A percentile compares a stretch with the other conserved stretches of the same genome.
Evolutionary conservation across 2,329 filamentous ascomycete genomes (phyloP).

Genomic region (Botrytis elliptica): DNA sequence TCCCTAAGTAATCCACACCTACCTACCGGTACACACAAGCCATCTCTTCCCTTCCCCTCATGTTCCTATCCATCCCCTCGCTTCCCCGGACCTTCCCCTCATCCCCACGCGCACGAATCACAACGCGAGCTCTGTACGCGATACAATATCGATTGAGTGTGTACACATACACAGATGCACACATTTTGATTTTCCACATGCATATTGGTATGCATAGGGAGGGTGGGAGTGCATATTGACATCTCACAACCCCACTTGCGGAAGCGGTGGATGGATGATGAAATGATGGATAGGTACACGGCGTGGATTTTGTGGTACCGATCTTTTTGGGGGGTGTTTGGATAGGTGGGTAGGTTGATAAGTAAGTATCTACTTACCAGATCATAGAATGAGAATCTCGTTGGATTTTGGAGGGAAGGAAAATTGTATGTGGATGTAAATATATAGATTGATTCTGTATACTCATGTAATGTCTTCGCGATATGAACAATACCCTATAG

Average conservation of each 20-base stretch:
- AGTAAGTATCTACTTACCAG: not conserved
- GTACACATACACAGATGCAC: not conserved
- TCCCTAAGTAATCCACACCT: not conserved
- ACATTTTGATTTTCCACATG: not conserved
- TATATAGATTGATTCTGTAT: not conserved
- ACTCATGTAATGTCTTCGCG: no score
- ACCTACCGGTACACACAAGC: not conserved
- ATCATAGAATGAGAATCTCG: not conserved
- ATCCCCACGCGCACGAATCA: not conserved
- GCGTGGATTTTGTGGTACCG: not conserved
- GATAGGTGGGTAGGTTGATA: not conserved
- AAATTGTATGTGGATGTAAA: not conserved
- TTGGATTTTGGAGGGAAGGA: not conserved
- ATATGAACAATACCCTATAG: not conserved
- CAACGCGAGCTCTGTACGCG: not conserved
- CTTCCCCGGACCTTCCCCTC: not conserved
- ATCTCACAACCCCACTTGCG: not conserved
- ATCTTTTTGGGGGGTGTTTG: not conserved
- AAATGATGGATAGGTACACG: not conserved
- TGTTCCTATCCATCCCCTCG: not conserved
- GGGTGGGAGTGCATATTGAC: not conserved
- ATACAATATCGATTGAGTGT: not conserved
- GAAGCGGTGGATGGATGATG: no score
- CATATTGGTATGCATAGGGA: not conserved
- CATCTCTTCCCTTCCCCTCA: not conserved